These are phyloP conservation scores for Ascosphaera aggregata DNA, from an alignment of 2,329 filamentous ascomycete genomes.

Conservation along the genomic window DNA sequence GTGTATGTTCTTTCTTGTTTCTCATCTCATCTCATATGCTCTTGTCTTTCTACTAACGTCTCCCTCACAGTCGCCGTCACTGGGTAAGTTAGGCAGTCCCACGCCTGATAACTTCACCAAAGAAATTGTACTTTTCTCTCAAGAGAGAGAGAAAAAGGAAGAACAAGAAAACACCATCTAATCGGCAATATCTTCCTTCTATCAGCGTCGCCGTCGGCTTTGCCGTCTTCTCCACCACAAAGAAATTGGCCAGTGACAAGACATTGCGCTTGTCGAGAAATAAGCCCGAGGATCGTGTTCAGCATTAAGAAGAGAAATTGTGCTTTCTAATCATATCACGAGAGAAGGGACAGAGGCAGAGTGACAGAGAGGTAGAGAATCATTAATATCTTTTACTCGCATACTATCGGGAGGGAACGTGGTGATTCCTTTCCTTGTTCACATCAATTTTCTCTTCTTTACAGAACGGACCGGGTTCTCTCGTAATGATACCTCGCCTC, in stretches of 20 bases:
- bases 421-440: too few species aligned
- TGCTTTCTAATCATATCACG: neutral
- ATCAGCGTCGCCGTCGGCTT: constrained; percentile 44
- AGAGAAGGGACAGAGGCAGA: too few species aligned
- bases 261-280: constrained; percentile 70
- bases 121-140: neutral
- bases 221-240: constrained; percentile 56
- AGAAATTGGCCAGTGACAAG: constrained; percentile 76
- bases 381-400: neutral
- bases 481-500: too few species aligned
- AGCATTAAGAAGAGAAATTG: constrained; percentile 5
- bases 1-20: constrained; percentile 33
- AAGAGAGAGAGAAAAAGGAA: neutral
- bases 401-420: too few species aligned
- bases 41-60: constrained; percentile 9
- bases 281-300: constrained; percentile 22
- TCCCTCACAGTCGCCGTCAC: constrained; percentile 50
- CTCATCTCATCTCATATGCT: constrained; percentile 7
- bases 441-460: too few species aligned
- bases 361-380: too few species aligned
- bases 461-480: too few species aligned
- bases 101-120: neutral
- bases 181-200: constrained; percentile 6
- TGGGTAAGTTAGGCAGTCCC: constrained; percentile 30
- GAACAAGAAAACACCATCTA: constrained; percentile 3